Conservation (phyloP, 495 filamentous ascomycete genomes). For the Aspergillus biplanus region DNA sequence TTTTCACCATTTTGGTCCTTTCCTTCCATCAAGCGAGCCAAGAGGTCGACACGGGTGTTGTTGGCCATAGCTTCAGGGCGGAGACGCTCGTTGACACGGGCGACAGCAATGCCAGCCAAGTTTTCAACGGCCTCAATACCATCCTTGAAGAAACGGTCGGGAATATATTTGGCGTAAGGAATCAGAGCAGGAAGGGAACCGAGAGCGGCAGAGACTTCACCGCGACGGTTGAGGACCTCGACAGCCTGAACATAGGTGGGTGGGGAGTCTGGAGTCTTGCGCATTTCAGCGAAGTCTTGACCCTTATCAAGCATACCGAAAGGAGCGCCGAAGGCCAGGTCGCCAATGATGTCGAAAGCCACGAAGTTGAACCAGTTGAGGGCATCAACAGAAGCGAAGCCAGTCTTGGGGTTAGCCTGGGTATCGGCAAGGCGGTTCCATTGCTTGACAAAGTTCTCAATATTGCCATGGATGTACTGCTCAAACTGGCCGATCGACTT, state of each 20-base stretch:
- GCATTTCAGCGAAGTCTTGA: slow-evolving; percentile 63
- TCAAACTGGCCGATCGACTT: slow-evolving; percentile 86
- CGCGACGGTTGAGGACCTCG: slow-evolving; percentile 58
- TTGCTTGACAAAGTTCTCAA: slow-evolving; percentile 72
- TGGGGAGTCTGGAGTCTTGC: slow-evolving; percentile 46
- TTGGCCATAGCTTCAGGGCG: slow-evolving; percentile 60
- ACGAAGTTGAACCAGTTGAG: slow-evolving; percentile 95
- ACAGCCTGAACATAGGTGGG: slow-evolving; percentile 54
- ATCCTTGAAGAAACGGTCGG: slow-evolving; percentile 56
- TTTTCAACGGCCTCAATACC: slow-evolving; percentile 54
- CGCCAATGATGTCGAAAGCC: slow-evolving; percentile 90
- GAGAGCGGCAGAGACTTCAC: slow-evolving; percentile 56
- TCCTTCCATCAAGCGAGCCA: slow-evolving; percentile 84
- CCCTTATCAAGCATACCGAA: slow-evolving; percentile 59
- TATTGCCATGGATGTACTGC: slow-evolving; percentile 82
- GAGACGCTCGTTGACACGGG: slow-evolving; percentile 74
- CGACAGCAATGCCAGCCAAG: slow-evolving; percentile 69
- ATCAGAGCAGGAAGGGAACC: slow-evolving; percentile 51
- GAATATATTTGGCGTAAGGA: slow-evolving; percentile 55
- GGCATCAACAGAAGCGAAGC: slow-evolving; percentile 69
- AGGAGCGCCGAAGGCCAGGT: slow-evolving; percentile 56
- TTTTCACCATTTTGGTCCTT: slow-evolving; percentile 76
- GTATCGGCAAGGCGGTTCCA: slow-evolving; percentile 62
- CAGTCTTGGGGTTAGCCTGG: slow-evolving; percentile 48
- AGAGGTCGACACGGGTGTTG: slow-evolving; percentile 72